phyloP scores from a whole-genome alignment of 345 rosid genomes.

The Cardamine chenopodiifolia region DNA sequence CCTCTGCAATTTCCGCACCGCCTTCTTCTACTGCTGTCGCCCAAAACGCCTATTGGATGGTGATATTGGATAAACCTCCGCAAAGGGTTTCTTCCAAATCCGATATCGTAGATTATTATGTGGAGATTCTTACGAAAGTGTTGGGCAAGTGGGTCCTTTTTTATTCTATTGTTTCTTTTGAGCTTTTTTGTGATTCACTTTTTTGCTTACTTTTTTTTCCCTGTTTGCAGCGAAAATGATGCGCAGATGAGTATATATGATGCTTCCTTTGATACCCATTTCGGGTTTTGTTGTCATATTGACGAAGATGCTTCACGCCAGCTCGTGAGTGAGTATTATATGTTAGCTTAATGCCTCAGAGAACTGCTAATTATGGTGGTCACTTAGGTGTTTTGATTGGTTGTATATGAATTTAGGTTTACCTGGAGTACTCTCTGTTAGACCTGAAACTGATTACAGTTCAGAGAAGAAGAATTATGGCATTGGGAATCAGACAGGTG shows the following conservation, averaged over 20 bases:
- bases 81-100: slow-evolving; percentile 51
- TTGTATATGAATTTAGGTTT: slow-evolving; percentile 49
- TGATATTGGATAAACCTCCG: slow-evolving; percentile 60
- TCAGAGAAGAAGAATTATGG: slow-evolving; percentile 53
- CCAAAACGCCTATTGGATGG: slow-evolving; percentile 58
- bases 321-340: slow-evolving; percentile 52
- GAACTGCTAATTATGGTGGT: not conserved
- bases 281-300: slow-evolving; percentile 77
- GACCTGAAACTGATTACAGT: slow-evolving; percentile 56
- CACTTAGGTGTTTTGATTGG: not conserved
- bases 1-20: slow-evolving; percentile 38
- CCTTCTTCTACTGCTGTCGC: slow-evolving; percentile 36
- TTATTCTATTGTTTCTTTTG: slow-evolving; percentile 14
- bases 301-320: slow-evolving; percentile 63
- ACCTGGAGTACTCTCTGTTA: slow-evolving; percentile 71
- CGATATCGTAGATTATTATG: slow-evolving; percentile 64
- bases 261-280: slow-evolving; percentile 57
- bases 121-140: slow-evolving; percentile 52
- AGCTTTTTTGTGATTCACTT: not conserved
- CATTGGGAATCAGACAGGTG: slow-evolving; percentile 38
- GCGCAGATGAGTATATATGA: slow-evolving; percentile 80
- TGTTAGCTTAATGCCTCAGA: slow-evolving; percentile 3
- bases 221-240: slow-evolving; percentile 58
- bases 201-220: not conserved
- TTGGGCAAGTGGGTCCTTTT: slow-evolving; percentile 56